Evolutionary conservation across 495 filamentous ascomycete genomes (phyloP).

Genomic region (Peziza echinospora): DNA sequence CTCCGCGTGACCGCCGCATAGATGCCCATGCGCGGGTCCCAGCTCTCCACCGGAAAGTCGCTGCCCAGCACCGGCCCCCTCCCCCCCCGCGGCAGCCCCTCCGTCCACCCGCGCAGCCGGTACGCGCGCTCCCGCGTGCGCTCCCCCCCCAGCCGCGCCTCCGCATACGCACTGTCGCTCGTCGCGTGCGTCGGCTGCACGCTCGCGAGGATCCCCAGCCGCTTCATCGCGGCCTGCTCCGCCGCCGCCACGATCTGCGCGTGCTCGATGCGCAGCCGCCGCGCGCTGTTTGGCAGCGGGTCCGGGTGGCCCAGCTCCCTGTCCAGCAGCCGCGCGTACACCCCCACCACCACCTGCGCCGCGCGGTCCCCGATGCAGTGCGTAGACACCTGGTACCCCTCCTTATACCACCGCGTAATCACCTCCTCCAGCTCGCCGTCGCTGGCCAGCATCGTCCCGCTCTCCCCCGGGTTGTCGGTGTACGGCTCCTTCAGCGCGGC

Average conservation of each 20-base stretch:
- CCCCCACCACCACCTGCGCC: conserved; percentile 30
- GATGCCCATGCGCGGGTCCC: conserved; percentile 34
- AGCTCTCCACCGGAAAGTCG: conserved; percentile 45
- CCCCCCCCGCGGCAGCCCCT: conserved; percentile 4
- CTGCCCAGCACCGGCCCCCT: conserved; percentile 30
- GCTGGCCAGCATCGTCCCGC: conserved; percentile 39
- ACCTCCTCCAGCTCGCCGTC: conserved; percentile 28
- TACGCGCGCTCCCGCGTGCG: conserved; percentile 32
- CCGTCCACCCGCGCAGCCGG: conserved; percentile 32
- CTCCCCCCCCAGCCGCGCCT: conserved; percentile 29
- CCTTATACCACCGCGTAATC: conserved; percentile 24
- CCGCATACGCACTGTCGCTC: conserved; percentile 39
- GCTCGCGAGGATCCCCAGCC: conserved; percentile 37
- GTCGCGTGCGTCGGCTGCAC: conserved; percentile 49
- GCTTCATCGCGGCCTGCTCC: conserved; percentile 32
- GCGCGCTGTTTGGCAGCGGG: conserved; percentile 18
- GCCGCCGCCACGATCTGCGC: conserved; percentile 40
- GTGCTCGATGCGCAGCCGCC: conserved; percentile 43
- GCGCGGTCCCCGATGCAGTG: conserved; percentile 46
- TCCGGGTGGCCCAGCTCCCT: conserved; percentile 21
- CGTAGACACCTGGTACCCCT: conserved; percentile 36
- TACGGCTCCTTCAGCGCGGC: conserved; percentile 42
- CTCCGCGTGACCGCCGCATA: conserved; percentile 38
- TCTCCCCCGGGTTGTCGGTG: conserved; percentile 30
- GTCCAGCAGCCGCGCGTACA: conserved; percentile 23